Evolutionary conservation across 169 alveolate genomes (phyloP), one percentile per base, ranked within the genome.

Genomic region (Plasmodium inui): DNA sequence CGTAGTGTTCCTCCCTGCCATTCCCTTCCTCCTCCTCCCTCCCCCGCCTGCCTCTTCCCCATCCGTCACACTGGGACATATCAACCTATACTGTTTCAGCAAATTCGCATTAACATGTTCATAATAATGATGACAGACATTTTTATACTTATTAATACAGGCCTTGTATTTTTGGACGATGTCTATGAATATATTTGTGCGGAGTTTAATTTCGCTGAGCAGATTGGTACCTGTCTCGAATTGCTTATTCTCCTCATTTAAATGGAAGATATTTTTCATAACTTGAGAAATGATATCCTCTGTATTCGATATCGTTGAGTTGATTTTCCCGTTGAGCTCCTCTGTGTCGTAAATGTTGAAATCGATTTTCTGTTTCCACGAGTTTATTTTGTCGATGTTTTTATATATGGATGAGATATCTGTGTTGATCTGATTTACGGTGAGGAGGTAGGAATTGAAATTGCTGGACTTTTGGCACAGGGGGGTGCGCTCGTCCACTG

Each of bases 301-400:
- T 7, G 83, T 74, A 74, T 53, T 32, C 5, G 19, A 50, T 9
- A 85, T 85, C 3, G 79, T 85, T 14, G 67, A 28, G 28, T 74
- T 85, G 4, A 85, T 72, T 41, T 85, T 85, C 28, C 19, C 44
- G 28, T 85, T 73, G 6, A 85, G 28, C 22, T 85, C 80, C 39
- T 85, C 93, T 7, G 55, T 85, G 41, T 85, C 93, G 61, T 85
- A 85, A 1, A 85, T 85, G 53, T 85, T 85, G 28, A 85, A 67
- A n/a, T 85, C 93, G 7, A 85, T 85, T 85, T 85, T 85, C 39
- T 74, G 55, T 85, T 85, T 85, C 57, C 74, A 73, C n/a, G 61
- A 53, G 57, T 85, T 85, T 19, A 85, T 85, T 74, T 85, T 85
- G 44, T 85, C 93, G 7, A 85, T 74, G 74, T 74, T 85, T 74